A percentile compares a stretch with the other conserved stretches of the same genome.
Conservation (phyloP, 192 early-diverging fungal species). For the Coemansia sp. region DNA sequence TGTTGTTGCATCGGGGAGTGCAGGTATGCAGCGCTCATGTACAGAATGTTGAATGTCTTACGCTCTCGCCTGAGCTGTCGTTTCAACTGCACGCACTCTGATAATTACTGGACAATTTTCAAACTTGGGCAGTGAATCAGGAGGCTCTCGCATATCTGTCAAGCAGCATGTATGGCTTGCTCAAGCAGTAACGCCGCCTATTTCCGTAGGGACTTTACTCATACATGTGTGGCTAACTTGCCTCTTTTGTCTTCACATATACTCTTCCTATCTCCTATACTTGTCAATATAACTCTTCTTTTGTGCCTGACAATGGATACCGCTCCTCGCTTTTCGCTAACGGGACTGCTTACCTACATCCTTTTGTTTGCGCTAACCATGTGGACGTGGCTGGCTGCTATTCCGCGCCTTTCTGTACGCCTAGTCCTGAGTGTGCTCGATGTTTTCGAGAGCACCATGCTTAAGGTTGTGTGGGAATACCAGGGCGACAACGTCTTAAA, state of each 20-base stretch:
- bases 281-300: background rate
- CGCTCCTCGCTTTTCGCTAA: background rate
- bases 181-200: background rate
- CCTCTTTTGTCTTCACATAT: background rate
- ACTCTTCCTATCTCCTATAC: background rate
- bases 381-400: slow-evolving; percentile 21
- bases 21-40: background rate
- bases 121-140: slow-evolving; percentile 1
- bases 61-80: background rate
- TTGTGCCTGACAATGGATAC: slow-evolving; percentile 1
- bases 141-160: background rate
- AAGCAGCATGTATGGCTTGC: slow-evolving; percentile 2
- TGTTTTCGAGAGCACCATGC: slow-evolving; percentile 25
- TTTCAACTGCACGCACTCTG: background rate
- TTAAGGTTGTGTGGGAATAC: slow-evolving; percentile 28
- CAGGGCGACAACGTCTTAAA: slow-evolving; percentile 36
- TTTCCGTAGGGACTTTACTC: background rate
- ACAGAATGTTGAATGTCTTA: background rate
- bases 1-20: background rate
- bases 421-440: slow-evolving; percentile 10
- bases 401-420: slow-evolving; percentile 15
- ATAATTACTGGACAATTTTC: slow-evolving; percentile 1
- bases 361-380: background rate
- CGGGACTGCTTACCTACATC: slow-evolving; percentile 6
- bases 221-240: background rate